phyloP scores from a whole-genome alignment of 306 rosid species.

The Lathyrus oleraceus region DNA sequence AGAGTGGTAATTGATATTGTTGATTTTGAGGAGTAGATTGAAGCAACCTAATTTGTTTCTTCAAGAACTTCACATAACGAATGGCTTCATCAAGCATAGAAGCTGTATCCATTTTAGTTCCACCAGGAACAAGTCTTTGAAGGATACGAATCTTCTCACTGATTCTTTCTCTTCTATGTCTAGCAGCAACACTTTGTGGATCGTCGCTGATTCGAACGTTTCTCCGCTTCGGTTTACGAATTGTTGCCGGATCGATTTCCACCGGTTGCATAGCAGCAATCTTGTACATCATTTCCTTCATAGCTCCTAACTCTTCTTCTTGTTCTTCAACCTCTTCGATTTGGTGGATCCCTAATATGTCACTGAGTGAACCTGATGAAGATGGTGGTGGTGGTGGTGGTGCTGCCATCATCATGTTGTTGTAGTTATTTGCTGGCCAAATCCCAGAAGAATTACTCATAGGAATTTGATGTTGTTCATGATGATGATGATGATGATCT shows the following conservation, averaged over 20 bases:
- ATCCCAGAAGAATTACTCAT: constrained; percentile 28
- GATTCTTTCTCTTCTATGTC: constrained; percentile 85
- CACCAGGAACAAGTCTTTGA: constrained; percentile 92
- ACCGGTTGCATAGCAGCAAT: constrained; percentile 95
- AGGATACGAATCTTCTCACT: constrained; percentile 88
- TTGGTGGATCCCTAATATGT: constrained; percentile 28
- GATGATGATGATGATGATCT: constrained; percentile 38
- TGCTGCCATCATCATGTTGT: constrained; percentile 17
- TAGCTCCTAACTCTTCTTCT: constrained; percentile 80
- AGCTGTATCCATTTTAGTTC: constrained; percentile 94
- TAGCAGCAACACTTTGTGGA: constrained; percentile 91
- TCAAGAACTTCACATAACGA: constrained; percentile 87
- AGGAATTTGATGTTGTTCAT: constrained; percentile 38
- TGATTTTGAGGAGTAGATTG: constrained; percentile 46
- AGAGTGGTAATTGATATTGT: not conserved
- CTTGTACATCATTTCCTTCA: constrained; percentile 99
- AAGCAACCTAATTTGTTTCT: constrained; percentile 74
- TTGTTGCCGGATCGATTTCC: constrained; percentile 82
- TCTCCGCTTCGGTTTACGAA: constrained; percentile 70
- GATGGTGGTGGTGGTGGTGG: constrained; percentile 22
- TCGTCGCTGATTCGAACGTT: constrained; percentile 94
- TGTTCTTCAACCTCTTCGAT: constrained; percentile 40
- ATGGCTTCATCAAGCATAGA: constrained; percentile 96
- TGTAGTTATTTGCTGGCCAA: constrained; percentile 33
- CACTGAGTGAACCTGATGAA: constrained; percentile 40